phyloP scores from a whole-genome alignment of 2,329 filamentous ascomycete species.

The Fusarium pseudonygamai region DNA sequence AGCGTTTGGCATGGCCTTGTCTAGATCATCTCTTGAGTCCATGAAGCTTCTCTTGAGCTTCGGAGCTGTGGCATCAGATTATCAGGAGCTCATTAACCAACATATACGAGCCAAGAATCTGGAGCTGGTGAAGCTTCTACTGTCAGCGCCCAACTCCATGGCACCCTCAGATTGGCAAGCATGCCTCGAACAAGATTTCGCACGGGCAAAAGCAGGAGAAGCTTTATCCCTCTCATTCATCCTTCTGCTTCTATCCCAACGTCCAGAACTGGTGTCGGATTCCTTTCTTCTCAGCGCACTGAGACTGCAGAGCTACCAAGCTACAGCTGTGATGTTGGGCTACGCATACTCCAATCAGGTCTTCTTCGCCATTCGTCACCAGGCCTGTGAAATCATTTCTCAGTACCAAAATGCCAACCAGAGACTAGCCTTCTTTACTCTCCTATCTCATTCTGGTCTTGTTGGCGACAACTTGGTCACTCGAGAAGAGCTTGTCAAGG shows the following conservation, averaged over 20 bases:
- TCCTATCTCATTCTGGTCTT: not conserved
- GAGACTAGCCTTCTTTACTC: not conserved
- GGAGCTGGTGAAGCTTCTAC: not conserved
- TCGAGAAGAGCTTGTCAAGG: constrained; percentile 7
- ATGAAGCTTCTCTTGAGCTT: constrained; percentile 16
- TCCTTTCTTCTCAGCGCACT: not conserved
- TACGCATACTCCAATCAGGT: not conserved
- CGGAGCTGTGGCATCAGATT: not conserved
- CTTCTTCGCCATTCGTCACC: not conserved
- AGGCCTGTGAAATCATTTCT: not conserved
- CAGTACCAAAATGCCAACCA: not conserved
- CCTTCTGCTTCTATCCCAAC: not conserved
- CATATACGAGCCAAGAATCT: not conserved
- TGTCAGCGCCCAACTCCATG: constrained; percentile 1
- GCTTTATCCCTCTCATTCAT: not conserved
- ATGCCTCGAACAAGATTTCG: constrained; percentile 3
- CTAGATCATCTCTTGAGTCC: not conserved
- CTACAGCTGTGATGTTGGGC: not conserved
- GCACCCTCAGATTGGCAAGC: not conserved
- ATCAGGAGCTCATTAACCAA: not conserved
- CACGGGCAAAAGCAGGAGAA: not conserved
- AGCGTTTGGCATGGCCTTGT: constrained; percentile 9
- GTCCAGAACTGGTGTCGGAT: not conserved
- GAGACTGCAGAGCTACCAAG: not conserved
- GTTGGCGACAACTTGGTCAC: not conserved